phyloP scores from a whole-genome alignment of 305 asterid species.

The Solanum hybrid region DNA sequence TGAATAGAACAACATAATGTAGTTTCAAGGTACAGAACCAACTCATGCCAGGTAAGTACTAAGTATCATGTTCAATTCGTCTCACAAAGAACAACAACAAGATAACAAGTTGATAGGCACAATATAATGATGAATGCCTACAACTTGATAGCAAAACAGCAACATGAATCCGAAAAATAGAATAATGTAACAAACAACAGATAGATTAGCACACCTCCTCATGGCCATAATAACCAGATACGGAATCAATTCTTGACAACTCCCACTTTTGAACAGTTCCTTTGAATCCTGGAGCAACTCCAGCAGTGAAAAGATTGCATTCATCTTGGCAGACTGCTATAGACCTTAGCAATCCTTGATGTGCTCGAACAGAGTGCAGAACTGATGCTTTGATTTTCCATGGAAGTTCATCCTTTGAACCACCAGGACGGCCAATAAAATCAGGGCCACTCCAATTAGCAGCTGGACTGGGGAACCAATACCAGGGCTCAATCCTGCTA shows the following conservation, averaged over 20 bases:
- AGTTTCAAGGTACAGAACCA: not conserved
- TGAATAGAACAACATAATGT: not conserved
- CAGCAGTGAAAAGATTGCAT: slow-evolving; percentile 85
- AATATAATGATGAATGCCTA: not conserved
- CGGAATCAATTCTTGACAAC: slow-evolving; percentile 60
- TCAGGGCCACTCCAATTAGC: slow-evolving; percentile 69
- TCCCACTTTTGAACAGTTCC: slow-evolving; percentile 97
- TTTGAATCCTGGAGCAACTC: slow-evolving; percentile 92
- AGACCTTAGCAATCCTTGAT: slow-evolving; percentile 91
- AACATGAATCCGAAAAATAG: not conserved
- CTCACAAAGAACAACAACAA: not conserved
- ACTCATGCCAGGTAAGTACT: not conserved
- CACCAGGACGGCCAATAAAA: slow-evolving; percentile 62
- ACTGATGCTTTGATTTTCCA: slow-evolving; percentile 95
- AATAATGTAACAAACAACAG: not conserved
- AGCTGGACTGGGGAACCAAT: slow-evolving; percentile 87
- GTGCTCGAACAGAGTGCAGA: slow-evolving; percentile 79
- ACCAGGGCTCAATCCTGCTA: slow-evolving; percentile 78
- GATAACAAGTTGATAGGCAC: not conserved
- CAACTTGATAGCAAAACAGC: not conserved
- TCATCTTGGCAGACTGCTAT: slow-evolving; percentile 85
- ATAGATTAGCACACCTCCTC: slow-evolving; percentile 70
- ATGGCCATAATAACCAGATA: slow-evolving; percentile 83
- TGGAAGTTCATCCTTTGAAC: slow-evolving; percentile 78
- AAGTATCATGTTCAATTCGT: not conserved